Base-by-base conservation (phyloP, 305 asterid genomes). In the Fraxinus dipetala region DNA sequence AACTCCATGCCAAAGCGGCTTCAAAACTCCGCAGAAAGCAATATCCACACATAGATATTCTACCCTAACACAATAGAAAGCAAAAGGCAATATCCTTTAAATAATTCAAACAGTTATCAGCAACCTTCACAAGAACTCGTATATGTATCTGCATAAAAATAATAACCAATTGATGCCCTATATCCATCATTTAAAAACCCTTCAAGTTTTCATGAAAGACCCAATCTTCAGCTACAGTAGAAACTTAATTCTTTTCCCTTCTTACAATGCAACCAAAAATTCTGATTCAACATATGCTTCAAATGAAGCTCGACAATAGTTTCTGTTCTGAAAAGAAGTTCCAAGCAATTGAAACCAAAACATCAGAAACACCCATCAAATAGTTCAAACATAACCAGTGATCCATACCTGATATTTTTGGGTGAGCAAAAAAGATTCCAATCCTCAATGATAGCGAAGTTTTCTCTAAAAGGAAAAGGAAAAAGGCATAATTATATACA, bases 1-100 rank as follows among this genome's bases (percentile, higher is more conserved):
- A 59, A 59, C 4, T 76, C 76, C 6, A 9, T 36, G 4, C 65
- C 65, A 67, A 40, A 56, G 22, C 75, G 76, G 75, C 72, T 69
- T 45, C 20, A 79, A 74, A 85, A 67, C n/a, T 38, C 40, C 77
- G 80, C 43, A 32, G 48, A 38, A 63, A 63, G 40, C 36, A 38
- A 36, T 73, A 34, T 34, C 76, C 31, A 0, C 65, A 76, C 81
- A 83, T 67, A 9, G 3, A 74, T 32, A 13, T 18, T 40, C 26
- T 63, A 63, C 72, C 2, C 34, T 63, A 9, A 63, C 34, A 63
- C 34, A 63, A 74, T 35, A 76, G 56, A 61, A 78, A 81, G 34
- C 78, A 80, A 14, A 74, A 75, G 72, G 2, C 48, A 35, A 26
- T 51, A 31, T 70, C 30, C 10, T 56, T 75, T 16, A 54, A 73